Conservation (phyloP, 2,329 filamentous ascomycete genomes). For the Sphaceloma murrayae region DNA sequence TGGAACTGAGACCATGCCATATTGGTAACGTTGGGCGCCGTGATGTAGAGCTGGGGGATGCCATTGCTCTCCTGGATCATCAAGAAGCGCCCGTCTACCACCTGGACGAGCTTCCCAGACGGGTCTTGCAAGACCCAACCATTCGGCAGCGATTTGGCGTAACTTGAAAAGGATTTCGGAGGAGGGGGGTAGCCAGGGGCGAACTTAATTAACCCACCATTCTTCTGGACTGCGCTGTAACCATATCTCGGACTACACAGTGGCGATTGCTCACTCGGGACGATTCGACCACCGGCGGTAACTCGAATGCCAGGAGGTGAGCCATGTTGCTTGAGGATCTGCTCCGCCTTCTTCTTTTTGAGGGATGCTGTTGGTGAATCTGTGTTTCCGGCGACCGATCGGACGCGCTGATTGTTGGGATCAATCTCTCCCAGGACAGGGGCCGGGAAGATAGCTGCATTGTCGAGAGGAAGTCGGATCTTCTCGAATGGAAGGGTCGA, state of each 20-base stretch:
- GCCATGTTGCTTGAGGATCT: constrained; percentile 43
- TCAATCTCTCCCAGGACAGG: constrained; percentile 28
- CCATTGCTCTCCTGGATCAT: constrained; percentile 29
- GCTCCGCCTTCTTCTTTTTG: constrained; percentile 41
- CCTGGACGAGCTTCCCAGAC: constrained; percentile 30
- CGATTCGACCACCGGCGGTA: constrained; percentile 44
- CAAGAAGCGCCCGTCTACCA: constrained; percentile 30
- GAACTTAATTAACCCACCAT: constrained; percentile 31
- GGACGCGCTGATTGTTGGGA: constrained; percentile 26
- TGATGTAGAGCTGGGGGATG: constrained; percentile 28
- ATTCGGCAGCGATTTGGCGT: constrained; percentile 20
- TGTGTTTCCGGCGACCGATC: constrained; percentile 21
- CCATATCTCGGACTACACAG: constrained; percentile 32
- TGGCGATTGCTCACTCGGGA: constrained; percentile 38
- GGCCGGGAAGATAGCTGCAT: constrained; percentile 17
- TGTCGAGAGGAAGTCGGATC: constrained; percentile 24
- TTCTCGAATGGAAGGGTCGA: constrained; percentile 26
- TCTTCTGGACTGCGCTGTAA: constrained; percentile 31
- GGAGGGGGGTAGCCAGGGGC: constrained; percentile 28
- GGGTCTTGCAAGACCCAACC: constrained; percentile 31
- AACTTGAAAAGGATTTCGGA: constrained; percentile 25
- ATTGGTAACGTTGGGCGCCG: constrained; percentile 30
- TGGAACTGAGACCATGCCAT: constrained; percentile 15
- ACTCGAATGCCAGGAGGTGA: constrained; percentile 43
- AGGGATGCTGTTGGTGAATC: constrained; percentile 42